phyloP scores from a whole-genome alignment of 306 rosid species.

The Vigna trinervia region DNA sequence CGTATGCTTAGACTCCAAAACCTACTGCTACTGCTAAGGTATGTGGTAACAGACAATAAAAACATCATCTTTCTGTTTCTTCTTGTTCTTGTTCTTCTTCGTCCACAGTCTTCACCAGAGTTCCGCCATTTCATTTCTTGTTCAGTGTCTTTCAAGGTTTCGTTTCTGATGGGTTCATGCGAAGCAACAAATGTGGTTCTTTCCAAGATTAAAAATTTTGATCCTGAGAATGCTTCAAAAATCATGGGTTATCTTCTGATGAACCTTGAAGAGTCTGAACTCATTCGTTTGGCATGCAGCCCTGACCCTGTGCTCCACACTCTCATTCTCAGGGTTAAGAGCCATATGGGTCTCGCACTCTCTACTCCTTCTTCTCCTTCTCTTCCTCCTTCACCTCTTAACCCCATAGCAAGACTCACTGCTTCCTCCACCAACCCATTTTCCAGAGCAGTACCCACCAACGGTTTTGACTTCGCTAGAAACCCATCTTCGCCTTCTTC shows the following conservation, averaged over 20 bases:
- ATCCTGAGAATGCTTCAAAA: slow-evolving; percentile 87
- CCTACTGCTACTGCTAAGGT: slow-evolving; percentile 51
- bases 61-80: not conserved
- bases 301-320: slow-evolving; percentile 70
- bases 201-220: slow-evolving; percentile 69
- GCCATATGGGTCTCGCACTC: slow-evolving; percentile 57
- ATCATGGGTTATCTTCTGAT: slow-evolving; percentile 89
- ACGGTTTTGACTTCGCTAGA: slow-evolving; percentile 63
- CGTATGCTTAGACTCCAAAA: slow-evolving; percentile 44
- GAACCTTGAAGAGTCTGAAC: slow-evolving; percentile 74
- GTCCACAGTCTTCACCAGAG: not conserved
- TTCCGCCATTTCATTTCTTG: not conserved
- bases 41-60: slow-evolving; percentile 26
- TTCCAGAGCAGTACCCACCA: slow-evolving; percentile 52
- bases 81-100: not conserved
- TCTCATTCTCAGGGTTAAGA: slow-evolving; percentile 65
- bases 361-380: slow-evolving; percentile 51
- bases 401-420: slow-evolving; percentile 72
- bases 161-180: slow-evolving; percentile 64
- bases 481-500: slow-evolving; percentile 68
- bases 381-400: slow-evolving; percentile 58
- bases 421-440: slow-evolving; percentile 57
- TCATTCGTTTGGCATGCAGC: slow-evolving; percentile 69
- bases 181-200: slow-evolving; percentile 82
- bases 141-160: not conserved